phyloP scores from a whole-genome alignment of 208 protist genomes.

The Trichomonas gallinae region DNA sequence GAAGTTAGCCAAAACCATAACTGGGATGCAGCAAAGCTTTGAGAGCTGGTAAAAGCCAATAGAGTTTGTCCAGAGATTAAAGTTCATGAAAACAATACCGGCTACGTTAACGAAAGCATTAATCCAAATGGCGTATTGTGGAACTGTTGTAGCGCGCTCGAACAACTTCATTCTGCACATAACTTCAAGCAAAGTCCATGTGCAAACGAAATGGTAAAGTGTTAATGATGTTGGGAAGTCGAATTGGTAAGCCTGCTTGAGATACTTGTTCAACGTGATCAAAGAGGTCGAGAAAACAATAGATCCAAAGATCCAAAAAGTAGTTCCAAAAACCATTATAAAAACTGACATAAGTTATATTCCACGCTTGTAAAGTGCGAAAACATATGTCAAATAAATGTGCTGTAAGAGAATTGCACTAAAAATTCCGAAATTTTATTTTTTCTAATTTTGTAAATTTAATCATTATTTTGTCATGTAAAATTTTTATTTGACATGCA shows the following conservation, averaged over 20 bases:
- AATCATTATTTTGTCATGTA: no score
- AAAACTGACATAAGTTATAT: neutral
- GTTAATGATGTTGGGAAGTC: neutral
- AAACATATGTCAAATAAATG: neutral
- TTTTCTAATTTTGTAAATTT: no score
- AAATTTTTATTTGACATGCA: no score
- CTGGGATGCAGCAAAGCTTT: constrained; percentile 1
- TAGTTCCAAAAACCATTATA: neutral
- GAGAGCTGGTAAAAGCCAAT: constrained; percentile 23
- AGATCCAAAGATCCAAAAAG: neutral
- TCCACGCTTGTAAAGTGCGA: neutral
- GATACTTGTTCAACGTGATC: neutral
- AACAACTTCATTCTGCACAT: neutral
- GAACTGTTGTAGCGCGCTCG: neutral
- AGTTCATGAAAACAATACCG: neutral
- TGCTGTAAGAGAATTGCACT: no score
- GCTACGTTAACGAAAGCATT: neutral
- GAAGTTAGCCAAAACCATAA: neutral
- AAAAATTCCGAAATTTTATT: no score
- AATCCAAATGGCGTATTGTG: neutral
- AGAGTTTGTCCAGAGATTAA: constrained; percentile 14
- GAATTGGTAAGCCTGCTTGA: neutral
- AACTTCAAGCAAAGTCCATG: neutral
- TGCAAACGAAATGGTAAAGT: neutral
- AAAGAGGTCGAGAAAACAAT: neutral